Evolutionary conservation across 75 land plant species (phyloP), one percentile per base, ranked within the genome.

Genomic region (Larix kaempferi): DNA sequence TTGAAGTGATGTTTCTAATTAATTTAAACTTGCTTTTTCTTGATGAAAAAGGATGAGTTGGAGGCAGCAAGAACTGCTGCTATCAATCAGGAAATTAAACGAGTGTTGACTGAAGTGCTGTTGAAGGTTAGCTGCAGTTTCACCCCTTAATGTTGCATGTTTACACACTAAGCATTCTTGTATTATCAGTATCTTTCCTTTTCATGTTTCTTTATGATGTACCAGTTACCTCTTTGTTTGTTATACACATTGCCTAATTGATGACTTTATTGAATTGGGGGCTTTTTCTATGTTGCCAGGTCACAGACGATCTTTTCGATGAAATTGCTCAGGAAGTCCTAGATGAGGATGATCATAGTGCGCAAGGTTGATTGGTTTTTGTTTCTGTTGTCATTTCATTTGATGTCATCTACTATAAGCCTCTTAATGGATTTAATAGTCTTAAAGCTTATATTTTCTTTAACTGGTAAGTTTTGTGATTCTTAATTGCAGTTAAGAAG

Each of bases 321-420:
- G 99, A 98, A 77, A 95, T 98, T 79, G 98, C 99, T 6, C 94
- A 89, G n/a, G 97, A 94, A 84, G 91, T 94, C 75, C 78, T 97
- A 22, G 85, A 79, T 77, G 99, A 94, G 80, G 90, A 89, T 82
- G 88, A 92, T 75, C 37, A 57, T 17, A 54, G 59, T n/a, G 59
- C 69, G 29, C 91, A 92, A 83, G 95, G 98, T 92, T 65, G 69
- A 2, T 13, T 82, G 52, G 8, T 80, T 57, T 39, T 77, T 56
- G 16, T 52, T 54, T 26, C 5, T 4, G 54, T 26, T 67, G 10
- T 6, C 6, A 37, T 19, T 17, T 6, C 35, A 33, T 66, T 67
- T 29, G 17, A 2, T 17, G 6, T 11, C 15, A 13, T 37, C 74
- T 54, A 23, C 3, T 54, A 12, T n/a, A 37, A 33, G 56, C 44